Evolutionary conservation across 2,329 filamentous ascomycete species (phyloP), one percentile per base, ranked within the genome.

Genomic region (Fusarium temperatum): DNA sequence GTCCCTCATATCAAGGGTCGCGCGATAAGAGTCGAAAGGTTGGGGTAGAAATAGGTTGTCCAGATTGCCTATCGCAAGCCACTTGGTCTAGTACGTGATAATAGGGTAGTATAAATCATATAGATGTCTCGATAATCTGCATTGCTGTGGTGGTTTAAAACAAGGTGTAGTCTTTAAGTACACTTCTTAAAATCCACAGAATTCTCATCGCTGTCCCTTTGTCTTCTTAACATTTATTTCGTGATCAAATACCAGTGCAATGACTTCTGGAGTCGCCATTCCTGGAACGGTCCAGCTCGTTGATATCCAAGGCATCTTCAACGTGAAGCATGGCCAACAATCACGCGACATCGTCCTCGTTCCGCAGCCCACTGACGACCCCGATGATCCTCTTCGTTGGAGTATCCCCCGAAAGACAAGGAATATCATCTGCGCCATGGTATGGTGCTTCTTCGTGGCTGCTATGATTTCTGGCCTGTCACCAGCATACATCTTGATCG

Each of bases 371-470:
- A 77, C 60, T 59, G 67, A 75, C 35, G 57, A 78, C 39, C 75
- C 76, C 10, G 70, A 78, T 35, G 76, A 78, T 38, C 76, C 76
- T 36, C 54, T 78, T 4, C 69, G 73, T 24, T 78, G 75, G 76
- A 73, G 35, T 22, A 41, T 55, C 6, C 54, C 64, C 1, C 73
- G 77, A 26, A 78, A 78, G 56, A 63, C 59, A 9, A 59, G 65
- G 38, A 78, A 78, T 39, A 70, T 78, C 22, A 59, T 72, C 1
- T 75, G 69, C 20, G 76, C 66, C 5, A 78, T 78, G 76, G 54
- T 66, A 3, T 78, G 77, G 77, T 78, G 76, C 55, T 78, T 78
- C 54, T 74, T 78, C 26, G 71, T 58, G 5, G 75, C 75, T 8
- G 76, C 75, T 39, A 71, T 78, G 38, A 70, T 78, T 44, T 77